Base-by-base conservation (phyloP, 768 basidiomycete species). In the Boletus speciosus region DNA sequence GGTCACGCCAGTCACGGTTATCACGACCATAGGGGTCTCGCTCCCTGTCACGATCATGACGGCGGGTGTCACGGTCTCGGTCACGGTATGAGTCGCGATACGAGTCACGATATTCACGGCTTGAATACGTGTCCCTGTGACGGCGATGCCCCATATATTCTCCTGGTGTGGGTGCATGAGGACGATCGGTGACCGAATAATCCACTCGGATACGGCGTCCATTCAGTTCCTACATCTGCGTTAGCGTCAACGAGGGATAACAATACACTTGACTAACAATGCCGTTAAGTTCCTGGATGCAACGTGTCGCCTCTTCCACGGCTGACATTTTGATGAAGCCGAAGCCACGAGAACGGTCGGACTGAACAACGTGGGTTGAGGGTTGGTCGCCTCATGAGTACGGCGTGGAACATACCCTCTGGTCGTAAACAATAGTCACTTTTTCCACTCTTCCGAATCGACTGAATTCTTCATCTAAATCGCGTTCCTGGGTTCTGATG, bases 131-230 rank as follows among this genome's bases (percentile, higher is more conserved):
- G 58, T 79, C 82, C 55, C 81, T 78, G 64, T 73, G 65, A 50
- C 89, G 87, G 46, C 90, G 83, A 61, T 91, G 88, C 12, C 96
- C 93, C 91, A 96, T 96, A 71, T 98, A 99, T 74, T 97, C 92
- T 56, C 96, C 96, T 5, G 96, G 96, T 10, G 96, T 99, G 9
- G 97, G 93, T 14, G 90, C 86, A 72, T 99, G 96, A 25, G 96
- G 92, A 43, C 91, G 84, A 57, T 89, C 85, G 10, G 96, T 99
- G 46, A 96, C 90, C 0, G 93, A 97, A 68, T 90, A 99, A 68
- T 98, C 96, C 35, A 99, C 97, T 52, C 96, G 91, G 62, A 99
- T 95, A 51, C 90, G 85, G 56, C 96, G 90, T 25, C 94, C 96
- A 63, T 98, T 96, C 50, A 99, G 78, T 62, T 94, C 93, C 93